Base-by-base conservation (phyloP, 202 grass and related monocot species). In the Carex arenaria region DNA sequence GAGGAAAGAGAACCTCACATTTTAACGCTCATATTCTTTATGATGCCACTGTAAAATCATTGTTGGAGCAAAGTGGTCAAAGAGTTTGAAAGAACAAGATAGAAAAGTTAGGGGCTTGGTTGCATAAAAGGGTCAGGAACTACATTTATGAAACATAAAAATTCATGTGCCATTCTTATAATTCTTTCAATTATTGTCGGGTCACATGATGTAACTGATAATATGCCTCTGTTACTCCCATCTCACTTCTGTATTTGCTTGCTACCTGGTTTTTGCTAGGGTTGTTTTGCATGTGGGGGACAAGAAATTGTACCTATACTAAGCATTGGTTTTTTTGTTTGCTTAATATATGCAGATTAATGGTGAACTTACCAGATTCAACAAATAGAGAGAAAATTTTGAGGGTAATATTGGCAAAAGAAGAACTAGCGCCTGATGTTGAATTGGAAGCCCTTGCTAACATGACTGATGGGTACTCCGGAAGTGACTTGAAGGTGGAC, bases 401-500 rank as follows among this genome's bases (percentile, higher is more conserved):
- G 40, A 94, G 90, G 81, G 96, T 99, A 64, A 99, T 99, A 87
- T 89, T 99, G 40, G 90, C 93, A 77, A 99, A 99, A 85, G 96
- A 99, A 89, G 96, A 99, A 38, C 66, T 99, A 56, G 88, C 89
- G 22, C 62, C 75, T 47, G 85, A 90, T 87, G 85, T 90, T 63
- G 88, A 87, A 94, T 5, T 96, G 62, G 96, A 94, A 63, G 89
- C 85, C 17, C 85, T 94, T 87, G 93, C 96, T 73, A 99, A 85
- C 89, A 96, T 99, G 93, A 99, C 91, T 63, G 91, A 95, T 88
- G 96, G 96, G 78, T 99, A 99, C 85, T 99, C 96, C 42, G 96
- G 96, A 89, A 99, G 96, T 12, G 96, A 99, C 79, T 89, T 99
- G 65, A 99, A 96, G 96, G 96, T 99, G 80, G 32, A 64, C 67